A percentile compares a stretch with the other conserved stretches of the same genome.
Conservation (phyloP, 352 stramenopile species). For the Plasmopara viticola region DNA sequence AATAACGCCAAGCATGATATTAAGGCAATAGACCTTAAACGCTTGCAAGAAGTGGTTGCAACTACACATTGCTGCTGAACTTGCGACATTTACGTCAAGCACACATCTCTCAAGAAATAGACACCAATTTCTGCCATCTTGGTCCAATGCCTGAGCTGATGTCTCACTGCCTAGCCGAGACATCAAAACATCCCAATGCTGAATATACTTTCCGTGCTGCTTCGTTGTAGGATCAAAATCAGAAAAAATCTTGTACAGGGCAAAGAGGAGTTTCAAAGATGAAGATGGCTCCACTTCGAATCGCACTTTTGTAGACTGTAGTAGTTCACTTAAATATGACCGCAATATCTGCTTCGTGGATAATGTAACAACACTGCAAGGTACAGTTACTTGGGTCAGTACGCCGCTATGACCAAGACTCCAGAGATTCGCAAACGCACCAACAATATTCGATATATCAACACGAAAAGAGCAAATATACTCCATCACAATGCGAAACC, state of each 20-base stretch:
- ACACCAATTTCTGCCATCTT: constrained; percentile 26
- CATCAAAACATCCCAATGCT: constrained; percentile 25
- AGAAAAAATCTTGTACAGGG: constrained; percentile 25
- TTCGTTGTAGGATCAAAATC: neutral
- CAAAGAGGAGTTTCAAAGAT: constrained; percentile 15
- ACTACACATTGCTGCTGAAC: neutral
- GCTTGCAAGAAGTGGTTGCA: constrained; percentile 18
- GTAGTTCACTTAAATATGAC: constrained; percentile 23
- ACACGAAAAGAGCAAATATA: constrained; percentile 14
- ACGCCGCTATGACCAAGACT: neutral
- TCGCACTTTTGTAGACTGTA: constrained; percentile 4
- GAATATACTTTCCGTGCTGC: constrained; percentile 6
- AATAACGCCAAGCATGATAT: constrained; percentile 20
- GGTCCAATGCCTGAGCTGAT: neutral
- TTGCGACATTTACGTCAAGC: constrained; percentile 2
- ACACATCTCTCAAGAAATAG: constrained; percentile 24
- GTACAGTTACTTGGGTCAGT: neutral
- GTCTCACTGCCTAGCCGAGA: neutral
- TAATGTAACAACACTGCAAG: neutral
- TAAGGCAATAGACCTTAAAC: constrained; percentile 23
- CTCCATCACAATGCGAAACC: constrained; percentile 22
- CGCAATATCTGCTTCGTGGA: constrained; percentile 17
- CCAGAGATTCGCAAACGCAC: constrained; percentile 20
- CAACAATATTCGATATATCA: constrained; percentile 11
- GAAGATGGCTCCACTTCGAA: constrained; percentile 1